Evolutionary conservation across 441 rosid species (phyloP), one percentile per base, ranked within the genome.

Genomic region (Syzygium malaccense): DNA sequence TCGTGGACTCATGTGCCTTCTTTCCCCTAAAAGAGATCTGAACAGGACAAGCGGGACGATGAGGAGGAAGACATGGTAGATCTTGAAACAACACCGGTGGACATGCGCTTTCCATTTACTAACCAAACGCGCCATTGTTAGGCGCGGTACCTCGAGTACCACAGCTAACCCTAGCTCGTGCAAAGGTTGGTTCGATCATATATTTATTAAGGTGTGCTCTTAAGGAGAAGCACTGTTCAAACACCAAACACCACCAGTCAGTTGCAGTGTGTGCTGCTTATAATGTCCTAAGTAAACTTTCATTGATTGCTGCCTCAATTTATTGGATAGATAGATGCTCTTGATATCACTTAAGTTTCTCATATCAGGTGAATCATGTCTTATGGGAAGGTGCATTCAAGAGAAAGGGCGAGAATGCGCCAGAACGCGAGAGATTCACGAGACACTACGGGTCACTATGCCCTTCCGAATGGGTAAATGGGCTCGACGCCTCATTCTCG

Each of bases 81-180:
- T 8, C 48, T 80, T 6, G 83, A 89, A n/a, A 89, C 90, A 14
- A 88, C 89, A 17, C 89, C 91, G 0, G 51, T 19, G 7, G 91
- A 90, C 64, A 53, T 37, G 12, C 90, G 86, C 12, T 87, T 90
- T 68, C 91, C 89, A 9, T 28, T 85, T 55, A 56, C 45, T 30
- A 88, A 89, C 89, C 89, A 92, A 87, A 86, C 90, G 2, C 93
- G 89, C n/a, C 91, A 93, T 30, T 93, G 93, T 86, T 90, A 88
- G 17, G 62, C 90, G 8, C 89, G 86, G 2, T 88, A 91, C 45
- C 85, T 92, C 33, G 93, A 90, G 88, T 89, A 87, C 60, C 91
- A 79, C 75, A 87, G 83, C 93, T 90, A 58, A 85, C 87, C 25
- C 7, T 33, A 25, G 1, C 13, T 71, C 33, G 14, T 33, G 80